Conservation (phyloP, 2,329 filamentous ascomycete genomes). For the Rutstroemia sp. region DNA sequence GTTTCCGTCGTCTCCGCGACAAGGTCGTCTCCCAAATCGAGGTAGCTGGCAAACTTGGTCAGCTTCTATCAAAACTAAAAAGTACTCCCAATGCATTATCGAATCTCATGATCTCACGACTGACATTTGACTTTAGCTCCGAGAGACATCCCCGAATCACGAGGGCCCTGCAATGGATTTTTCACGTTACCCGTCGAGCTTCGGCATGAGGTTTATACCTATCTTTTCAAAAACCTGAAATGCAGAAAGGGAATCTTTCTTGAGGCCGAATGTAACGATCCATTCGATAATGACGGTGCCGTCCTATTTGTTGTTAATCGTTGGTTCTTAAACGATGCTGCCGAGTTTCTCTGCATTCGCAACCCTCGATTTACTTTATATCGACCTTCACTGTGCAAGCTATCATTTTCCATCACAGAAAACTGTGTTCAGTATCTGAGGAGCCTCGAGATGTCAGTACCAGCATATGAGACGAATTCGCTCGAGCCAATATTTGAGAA, state of each 20-base stretch:
- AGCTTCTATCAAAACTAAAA: slow-evolving; percentile 3
- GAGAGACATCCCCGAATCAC: too few species aligned
- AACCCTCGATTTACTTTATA: slow-evolving; percentile 7
- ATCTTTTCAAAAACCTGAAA: slow-evolving; percentile 6
- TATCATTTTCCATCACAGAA: not conserved
- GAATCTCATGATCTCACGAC: not conserved
- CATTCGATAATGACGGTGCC: not conserved
- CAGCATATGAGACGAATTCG: not conserved
- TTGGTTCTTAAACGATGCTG: slow-evolving; percentile 3
- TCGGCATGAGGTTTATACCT: slow-evolving; percentile 5
- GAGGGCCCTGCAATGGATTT: not conserved
- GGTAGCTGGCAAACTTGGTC: not conserved
- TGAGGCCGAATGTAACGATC: slow-evolving; percentile 4
- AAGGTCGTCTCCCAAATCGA: not conserved
- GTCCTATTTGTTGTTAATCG: slow-evolving; percentile 4
- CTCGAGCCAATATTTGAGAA: slow-evolving; percentile 3
- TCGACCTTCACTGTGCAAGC: slow-evolving; percentile 6
- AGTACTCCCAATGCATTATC: not conserved
- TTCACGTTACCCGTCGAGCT: slow-evolving; percentile 3
- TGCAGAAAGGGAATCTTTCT: slow-evolving; percentile 6
- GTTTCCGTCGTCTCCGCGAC: not conserved
- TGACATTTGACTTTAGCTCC: not conserved
- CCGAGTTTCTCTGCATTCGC: slow-evolving; percentile 4
- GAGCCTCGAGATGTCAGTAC: slow-evolving; percentile 3
- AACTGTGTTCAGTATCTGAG: slow-evolving; percentile 3